phyloP scores from a whole-genome alignment of 306 rosid species.

The Dalbergia cultrata region DNA sequence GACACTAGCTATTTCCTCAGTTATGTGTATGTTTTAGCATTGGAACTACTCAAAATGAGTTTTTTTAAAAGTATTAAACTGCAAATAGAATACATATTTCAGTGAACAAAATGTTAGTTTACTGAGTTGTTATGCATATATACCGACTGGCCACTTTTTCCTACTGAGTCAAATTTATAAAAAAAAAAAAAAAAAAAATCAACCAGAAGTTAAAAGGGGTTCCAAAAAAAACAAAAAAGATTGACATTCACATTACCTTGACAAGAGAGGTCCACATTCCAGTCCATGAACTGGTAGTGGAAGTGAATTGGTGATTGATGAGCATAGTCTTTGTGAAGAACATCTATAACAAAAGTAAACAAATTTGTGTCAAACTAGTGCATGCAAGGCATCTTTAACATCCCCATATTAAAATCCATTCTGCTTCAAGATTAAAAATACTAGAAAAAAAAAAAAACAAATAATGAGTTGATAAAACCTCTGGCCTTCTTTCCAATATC shows the following conservation, averaged over 20 bases:
- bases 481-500: constrained; percentile 73
- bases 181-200: constrained; percentile 18
- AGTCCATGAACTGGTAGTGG: constrained; percentile 59
- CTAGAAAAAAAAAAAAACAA: background rate
- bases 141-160: constrained; percentile 7
- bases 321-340: constrained; percentile 68
- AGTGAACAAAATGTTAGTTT: background rate
- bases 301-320: constrained; percentile 54
- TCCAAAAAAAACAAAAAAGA: background rate
- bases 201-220: constrained; percentile 9
- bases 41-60: constrained; percentile 6
- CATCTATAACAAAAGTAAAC: constrained; percentile 55
- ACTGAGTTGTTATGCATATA: constrained; percentile 14
- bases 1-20: background rate
- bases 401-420: background rate
- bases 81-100: background rate
- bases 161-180: background rate
- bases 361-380: constrained; percentile 42
- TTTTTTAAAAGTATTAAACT: background rate
- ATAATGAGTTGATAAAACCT: constrained; percentile 54
- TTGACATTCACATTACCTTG: constrained; percentile 56
- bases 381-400: constrained; percentile 26
- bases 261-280: constrained; percentile 66
- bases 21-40: background rate
- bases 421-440: constrained; percentile 20